Evolutionary conservation across 768 basidiomycete genomes (phyloP).

Genomic region (Psilocybe cyanescens): DNA sequence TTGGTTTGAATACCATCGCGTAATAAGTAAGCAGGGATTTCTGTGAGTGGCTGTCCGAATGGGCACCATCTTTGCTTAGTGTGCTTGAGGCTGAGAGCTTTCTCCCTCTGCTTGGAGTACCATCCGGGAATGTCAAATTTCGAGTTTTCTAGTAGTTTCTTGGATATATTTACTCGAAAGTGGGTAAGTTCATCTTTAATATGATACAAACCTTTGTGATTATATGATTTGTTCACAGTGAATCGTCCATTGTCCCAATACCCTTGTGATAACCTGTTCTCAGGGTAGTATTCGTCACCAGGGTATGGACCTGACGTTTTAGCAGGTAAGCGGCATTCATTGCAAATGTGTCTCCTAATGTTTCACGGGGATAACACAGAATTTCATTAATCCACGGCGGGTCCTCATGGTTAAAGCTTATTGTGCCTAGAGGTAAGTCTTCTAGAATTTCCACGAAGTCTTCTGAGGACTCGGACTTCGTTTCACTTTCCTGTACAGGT

Average conservation of each 20-base stretch:
- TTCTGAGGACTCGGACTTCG: neutral
- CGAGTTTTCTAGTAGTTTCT: neutral
- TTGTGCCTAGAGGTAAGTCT: constrained; percentile 12
- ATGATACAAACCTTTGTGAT: neutral
- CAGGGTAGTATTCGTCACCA: neutral
- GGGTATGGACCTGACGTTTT: neutral
- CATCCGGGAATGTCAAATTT: constrained; percentile 3
- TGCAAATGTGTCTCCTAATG: constrained; percentile 1
- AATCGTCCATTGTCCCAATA: neutral
- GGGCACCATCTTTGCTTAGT: neutral
- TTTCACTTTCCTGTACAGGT: neutral
- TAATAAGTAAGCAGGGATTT: neutral
- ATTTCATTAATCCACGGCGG: neutral
- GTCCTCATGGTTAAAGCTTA: neutral
- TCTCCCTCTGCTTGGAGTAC: neutral
- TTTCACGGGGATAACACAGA: neutral
- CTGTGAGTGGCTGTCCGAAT: neutral
- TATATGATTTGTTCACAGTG: neutral
- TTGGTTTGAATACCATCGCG: neutral
- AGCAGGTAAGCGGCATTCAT: neutral
- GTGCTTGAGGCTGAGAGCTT: neutral
- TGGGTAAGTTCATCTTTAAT: neutral
- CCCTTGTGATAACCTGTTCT: too few relatives aligned
- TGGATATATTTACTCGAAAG: neutral
- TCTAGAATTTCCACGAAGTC: constrained; percentile 15